These are phyloP conservation scores for Henckelia pumila DNA, from an alignment of 257 asterid genomes.

Conservation along the genomic window DNA sequence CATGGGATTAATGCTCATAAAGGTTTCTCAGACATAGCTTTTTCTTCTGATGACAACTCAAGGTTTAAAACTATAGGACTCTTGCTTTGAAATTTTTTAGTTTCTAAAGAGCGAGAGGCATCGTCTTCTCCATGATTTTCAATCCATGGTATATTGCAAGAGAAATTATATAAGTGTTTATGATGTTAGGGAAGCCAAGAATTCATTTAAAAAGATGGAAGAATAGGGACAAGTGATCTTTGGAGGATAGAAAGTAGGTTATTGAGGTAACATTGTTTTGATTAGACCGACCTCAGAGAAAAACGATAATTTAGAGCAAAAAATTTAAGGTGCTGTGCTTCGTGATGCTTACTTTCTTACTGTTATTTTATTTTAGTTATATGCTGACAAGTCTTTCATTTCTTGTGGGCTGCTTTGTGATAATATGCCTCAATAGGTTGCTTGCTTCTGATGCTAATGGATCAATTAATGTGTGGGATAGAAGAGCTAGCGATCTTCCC, in stretches of 20 bases:
- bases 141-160: conserved; percentile 20
- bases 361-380: conserved; percentile 5
- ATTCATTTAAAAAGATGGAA: background rate
- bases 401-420: conserved; percentile 12
- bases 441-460: conserved; percentile 88
- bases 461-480: conserved; percentile 79
- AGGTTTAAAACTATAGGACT: conserved; percentile 44
- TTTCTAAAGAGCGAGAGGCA: conserved; percentile 3
- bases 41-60: conserved; percentile 63
- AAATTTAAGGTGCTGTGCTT: conserved; percentile 15
- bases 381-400: conserved; percentile 21
- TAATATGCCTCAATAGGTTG: conserved; percentile 52
- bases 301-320: conserved; percentile 15
- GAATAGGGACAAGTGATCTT: background rate
- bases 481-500: conserved; percentile 77
- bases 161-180: conserved; percentile 8
- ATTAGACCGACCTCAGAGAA: background rate
- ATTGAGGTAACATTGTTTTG: conserved; percentile 2
- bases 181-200: conserved; percentile 12
- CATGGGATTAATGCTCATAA: conserved; percentile 62
- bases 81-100: background rate
- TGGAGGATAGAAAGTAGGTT: background rate
- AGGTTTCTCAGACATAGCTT: conserved; percentile 81
- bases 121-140: conserved; percentile 14
- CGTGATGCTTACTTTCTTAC: conserved; percentile 17